phyloP scores from a whole-genome alignment of 768 basidiomycete genomes.

The Pleurotus tuoliensis region DNA sequence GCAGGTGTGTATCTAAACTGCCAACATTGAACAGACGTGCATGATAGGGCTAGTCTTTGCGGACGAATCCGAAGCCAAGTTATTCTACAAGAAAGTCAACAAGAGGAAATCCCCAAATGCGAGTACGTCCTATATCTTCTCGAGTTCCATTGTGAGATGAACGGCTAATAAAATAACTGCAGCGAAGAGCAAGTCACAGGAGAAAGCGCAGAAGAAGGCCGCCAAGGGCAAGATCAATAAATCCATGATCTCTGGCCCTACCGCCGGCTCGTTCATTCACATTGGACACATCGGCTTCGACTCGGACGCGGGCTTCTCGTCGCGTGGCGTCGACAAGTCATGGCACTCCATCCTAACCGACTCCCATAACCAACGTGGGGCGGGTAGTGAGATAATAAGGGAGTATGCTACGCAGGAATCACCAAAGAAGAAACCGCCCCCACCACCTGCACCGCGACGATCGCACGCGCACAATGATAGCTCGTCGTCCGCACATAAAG shows the following conservation, averaged over 20 bases:
- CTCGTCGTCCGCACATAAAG: constrained; percentile 18
- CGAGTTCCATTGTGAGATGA: neutral
- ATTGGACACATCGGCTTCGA: constrained; percentile 96
- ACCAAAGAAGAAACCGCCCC: constrained; percentile 30
- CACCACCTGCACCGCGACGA: constrained; percentile 51
- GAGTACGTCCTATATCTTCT: neutral
- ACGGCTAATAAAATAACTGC: constrained; percentile 16
- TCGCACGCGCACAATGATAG: constrained; percentile 31
- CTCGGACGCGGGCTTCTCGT: constrained; percentile 79
- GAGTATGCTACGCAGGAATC: constrained; percentile 54
- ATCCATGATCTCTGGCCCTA: constrained; percentile 85
- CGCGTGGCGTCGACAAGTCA: constrained; percentile 82
- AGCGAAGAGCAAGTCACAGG: constrained; percentile 48
- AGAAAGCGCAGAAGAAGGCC: constrained; percentile 58
- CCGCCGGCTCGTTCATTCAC: constrained; percentile 76
- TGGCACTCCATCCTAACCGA: constrained; percentile 53
- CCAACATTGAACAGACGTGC: constrained; percentile 52
- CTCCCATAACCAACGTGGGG: constrained; percentile 57
- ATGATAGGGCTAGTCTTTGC: constrained; percentile 92
- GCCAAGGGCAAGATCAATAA: constrained; percentile 84
- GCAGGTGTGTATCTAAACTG: too few species aligned
- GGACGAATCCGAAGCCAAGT: constrained; percentile 79
- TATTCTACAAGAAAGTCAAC: constrained; percentile 82
- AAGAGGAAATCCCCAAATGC: constrained; percentile 24
- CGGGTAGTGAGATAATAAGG: constrained; percentile 76